Base-by-base conservation (phyloP, 2,329 filamentous ascomycete species). In the Didymella pomorum region DNA sequence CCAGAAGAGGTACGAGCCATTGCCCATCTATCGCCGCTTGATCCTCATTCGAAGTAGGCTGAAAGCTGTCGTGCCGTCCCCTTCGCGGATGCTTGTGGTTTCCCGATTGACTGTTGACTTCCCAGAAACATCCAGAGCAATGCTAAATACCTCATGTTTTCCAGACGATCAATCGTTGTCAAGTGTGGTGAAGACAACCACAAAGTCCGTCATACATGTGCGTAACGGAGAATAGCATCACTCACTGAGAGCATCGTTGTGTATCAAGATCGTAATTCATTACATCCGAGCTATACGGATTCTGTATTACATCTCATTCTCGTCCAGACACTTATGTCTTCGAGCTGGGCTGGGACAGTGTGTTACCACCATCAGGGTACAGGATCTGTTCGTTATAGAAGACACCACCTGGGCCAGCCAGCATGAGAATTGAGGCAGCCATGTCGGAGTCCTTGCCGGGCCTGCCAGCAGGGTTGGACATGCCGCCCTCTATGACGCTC, bases 341-440 rank as follows among this genome's bases (percentile, higher is more conserved):
- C 1, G 60, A 59, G 31, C 60, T 53, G 6, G 62, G 62, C 43
- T 62, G 56, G 4, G 47, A 28, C 11, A 64, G 60, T 1, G 62
- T 64, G 41, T 62, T 69, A 51, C 73, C 71, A 41, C 82, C 82
- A 67, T 84, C 82, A 14, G 81, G 81, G 62, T 82, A 82, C 43
- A 85, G 56, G 29, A 84, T 79, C 68, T 85, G 82, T 44, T 83
- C 81, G 42, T 85, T 85, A 60, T 83, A 80, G 61, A 84, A 84
- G 0, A 80, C 64, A 2, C 82, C 82, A 26, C 81, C 81, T 28
- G 77, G 79, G 0, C 83, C 81, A 35, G 82, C 82, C 39, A 85
- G 70, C 62, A 84, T 80, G 46, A 85, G 67, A 5, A 83, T 78
- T 4, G 80, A 81, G 2, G 80, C 81, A 6, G 79, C 82, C 80